Evolutionary conservation across 768 basidiomycete genomes (phyloP).

Genomic region (Lactarius indigo): DNA sequence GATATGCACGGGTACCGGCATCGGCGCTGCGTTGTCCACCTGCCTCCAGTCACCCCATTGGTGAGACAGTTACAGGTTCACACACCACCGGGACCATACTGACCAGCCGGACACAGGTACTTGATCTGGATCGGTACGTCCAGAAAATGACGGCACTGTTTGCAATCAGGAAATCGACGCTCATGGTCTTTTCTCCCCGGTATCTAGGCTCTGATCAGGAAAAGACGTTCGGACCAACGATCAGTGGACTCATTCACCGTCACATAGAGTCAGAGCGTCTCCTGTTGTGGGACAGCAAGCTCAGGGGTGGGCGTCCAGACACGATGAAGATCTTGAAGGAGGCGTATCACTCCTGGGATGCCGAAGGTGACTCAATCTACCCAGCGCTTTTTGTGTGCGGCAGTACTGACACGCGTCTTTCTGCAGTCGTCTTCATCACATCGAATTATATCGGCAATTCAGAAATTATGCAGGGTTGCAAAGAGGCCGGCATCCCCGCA

Average conservation of each 20-base stretch:
- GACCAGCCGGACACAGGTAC: slow-evolving; percentile 31
- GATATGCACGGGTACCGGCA: slow-evolving; percentile 44
- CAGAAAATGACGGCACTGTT: background rate
- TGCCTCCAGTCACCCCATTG: slow-evolving; percentile 40
- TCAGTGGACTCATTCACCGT: slow-evolving; percentile 38
- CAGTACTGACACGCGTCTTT: background rate
- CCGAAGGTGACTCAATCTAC: slow-evolving; percentile 31
- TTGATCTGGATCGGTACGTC: slow-evolving; percentile 40
- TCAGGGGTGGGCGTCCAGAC: slow-evolving; percentile 39
- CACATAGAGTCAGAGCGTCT: slow-evolving; percentile 39
- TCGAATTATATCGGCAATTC: slow-evolving; percentile 41
- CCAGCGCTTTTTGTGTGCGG: background rate
- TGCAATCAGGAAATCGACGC: background rate
- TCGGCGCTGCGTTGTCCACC: slow-evolving; percentile 43
- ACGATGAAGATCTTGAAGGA: slow-evolving; percentile 39
- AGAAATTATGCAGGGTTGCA: slow-evolving; percentile 42
- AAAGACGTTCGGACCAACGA: slow-evolving; percentile 45
- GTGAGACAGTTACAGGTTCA: slow-evolving; percentile 27
- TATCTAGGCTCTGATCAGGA: slow-evolving; percentile 39
- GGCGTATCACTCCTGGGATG: slow-evolving; percentile 35
- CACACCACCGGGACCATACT: background rate
- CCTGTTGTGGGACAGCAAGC: slow-evolving; percentile 43
- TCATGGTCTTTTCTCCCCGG: background rate
- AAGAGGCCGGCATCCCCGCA: slow-evolving; percentile 36
- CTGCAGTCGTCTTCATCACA: slow-evolving; percentile 41